Evolutionary conservation across 2,329 filamentous ascomycete species (phyloP).

Genomic region (Ceratocystis ficicola): DNA sequence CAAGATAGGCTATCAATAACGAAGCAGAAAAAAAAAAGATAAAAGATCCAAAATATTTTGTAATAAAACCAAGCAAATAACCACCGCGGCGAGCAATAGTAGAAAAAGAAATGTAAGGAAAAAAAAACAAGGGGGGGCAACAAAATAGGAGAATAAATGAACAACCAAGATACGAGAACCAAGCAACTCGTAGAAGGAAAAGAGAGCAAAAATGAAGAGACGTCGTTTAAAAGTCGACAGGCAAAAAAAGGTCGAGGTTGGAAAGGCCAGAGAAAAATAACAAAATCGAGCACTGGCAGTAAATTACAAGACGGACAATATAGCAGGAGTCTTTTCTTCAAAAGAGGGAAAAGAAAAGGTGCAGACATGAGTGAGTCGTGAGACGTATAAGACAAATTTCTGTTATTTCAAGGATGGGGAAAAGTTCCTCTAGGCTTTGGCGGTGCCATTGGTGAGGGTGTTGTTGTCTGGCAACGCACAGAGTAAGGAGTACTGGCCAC

Average conservation of each 20-base stretch:
- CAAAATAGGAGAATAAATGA: constrained; percentile 7
- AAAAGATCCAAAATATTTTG: not conserved
- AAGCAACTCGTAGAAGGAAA: not conserved
- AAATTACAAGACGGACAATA: constrained; percentile 8
- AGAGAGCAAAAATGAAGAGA: not conserved
- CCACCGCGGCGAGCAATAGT: not conserved
- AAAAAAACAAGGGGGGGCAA: not conserved
- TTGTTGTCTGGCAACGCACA: constrained; percentile 32
- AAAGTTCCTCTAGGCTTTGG: constrained; percentile 13
- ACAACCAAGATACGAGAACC: constrained; percentile 9
- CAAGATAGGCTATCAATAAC: not conserved
- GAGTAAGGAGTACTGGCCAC: constrained; percentile 70
- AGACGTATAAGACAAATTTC: not conserved
- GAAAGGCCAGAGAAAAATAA: not conserved
- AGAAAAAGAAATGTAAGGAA: constrained; percentile 5
- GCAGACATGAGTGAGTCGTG: not conserved
- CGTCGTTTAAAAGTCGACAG: not conserved
- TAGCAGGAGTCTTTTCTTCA: not conserved
- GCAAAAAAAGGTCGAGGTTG: not conserved
- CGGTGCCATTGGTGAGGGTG: constrained; percentile 28
- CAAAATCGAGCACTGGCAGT: not conserved
- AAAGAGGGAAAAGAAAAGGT: not conserved
- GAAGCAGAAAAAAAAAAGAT: constrained; percentile 2
- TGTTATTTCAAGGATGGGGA: not conserved
- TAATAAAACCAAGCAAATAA: constrained; percentile 2